These are phyloP conservation scores for Pneumocystis wakefieldiae DNA, from an alignment of 1,139 yeast species.

Conservation along the genomic window DNA sequence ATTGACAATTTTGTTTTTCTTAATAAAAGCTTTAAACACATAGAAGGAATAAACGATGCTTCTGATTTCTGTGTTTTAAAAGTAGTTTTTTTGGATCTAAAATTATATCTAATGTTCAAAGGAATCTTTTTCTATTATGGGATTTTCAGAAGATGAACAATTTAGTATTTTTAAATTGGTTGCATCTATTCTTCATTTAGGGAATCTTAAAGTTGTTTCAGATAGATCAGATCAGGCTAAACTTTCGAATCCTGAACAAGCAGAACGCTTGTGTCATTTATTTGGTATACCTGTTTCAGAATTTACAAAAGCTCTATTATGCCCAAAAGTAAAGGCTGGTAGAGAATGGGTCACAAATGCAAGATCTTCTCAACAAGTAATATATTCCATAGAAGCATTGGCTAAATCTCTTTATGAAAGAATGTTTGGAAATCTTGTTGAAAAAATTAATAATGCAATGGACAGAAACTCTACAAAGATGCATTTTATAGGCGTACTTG, in stretches of 20 bases:
- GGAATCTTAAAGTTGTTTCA: constrained; percentile 63
- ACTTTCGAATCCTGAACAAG: constrained; percentile 40
- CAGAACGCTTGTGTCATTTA: constrained; percentile 41
- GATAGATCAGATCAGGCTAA: constrained; percentile 59
- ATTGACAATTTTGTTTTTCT: constrained; percentile 43
- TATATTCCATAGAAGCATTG: constrained; percentile 68
- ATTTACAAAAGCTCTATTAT: constrained; percentile 45
- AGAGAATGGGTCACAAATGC: constrained; percentile 72
- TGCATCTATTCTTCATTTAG: constrained; percentile 70
- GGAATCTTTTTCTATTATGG: constrained; percentile 60
- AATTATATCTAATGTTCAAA: constrained; percentile 28
- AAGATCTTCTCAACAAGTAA: constrained; percentile 66
- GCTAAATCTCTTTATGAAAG: constrained; percentile 79
- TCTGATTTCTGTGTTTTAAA: constrained; percentile 35
- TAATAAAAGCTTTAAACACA: constrained; percentile 37
- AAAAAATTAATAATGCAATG: constrained; percentile 58
- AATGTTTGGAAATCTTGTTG: constrained; percentile 63
- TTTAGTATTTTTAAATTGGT: constrained; percentile 48
- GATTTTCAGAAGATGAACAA: constrained; percentile 43
- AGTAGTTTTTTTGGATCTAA: constrained; percentile 11
- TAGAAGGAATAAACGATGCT: constrained; percentile 62
- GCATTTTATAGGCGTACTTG: constrained; percentile 80
- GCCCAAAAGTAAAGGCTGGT: constrained; percentile 86
- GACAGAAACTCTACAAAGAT: constrained; percentile 25
- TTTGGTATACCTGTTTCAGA: constrained; percentile 48